A percentile compares a stretch with the other conserved stretches of the same genome.
Conservation (phyloP, 2,329 filamentous ascomycete genomes). For the Plectosphaerella sp. region DNA sequence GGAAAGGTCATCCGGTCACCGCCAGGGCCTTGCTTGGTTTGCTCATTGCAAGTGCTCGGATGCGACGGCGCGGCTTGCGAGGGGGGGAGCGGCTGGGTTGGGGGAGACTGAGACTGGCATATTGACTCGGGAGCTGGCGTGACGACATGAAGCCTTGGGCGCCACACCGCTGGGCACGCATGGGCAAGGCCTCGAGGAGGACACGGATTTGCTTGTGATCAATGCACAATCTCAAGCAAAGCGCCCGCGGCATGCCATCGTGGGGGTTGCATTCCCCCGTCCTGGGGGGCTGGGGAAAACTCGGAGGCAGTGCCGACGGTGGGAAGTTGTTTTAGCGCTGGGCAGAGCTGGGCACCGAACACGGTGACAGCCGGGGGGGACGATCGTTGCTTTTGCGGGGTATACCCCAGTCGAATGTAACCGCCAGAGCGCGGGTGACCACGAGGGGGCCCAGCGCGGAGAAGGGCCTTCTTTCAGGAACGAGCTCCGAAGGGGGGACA, state of each 20-base stretch:
- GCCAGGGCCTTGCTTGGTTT: too few species aligned
- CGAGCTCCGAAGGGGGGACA: not conserved
- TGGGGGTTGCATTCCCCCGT: not conserved
- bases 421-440: not conserved
- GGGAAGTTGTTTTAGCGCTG: not conserved
- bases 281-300: not conserved
- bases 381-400: not conserved
- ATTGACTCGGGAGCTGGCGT: not conserved
- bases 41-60: too few species aligned
- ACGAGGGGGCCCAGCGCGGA: not conserved
- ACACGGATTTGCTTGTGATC: not conserved
- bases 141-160: not conserved
- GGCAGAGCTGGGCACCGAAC: not conserved
- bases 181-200: too few species aligned
- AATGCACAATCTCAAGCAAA: not conserved
- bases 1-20: too few species aligned
- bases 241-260: not conserved
- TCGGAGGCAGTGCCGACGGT: not conserved
- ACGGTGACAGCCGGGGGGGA: not conserved
- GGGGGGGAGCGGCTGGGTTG: too few species aligned
- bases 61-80: too few species aligned
- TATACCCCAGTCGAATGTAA: not conserved
- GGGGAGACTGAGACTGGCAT: not conserved
- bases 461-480: not conserved
- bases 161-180: not conserved